Percentiles rank a stretch among this genome's conserved stretches.
Conservation (phyloP, 768 basidiomycete species). For the Mycena chlorophos region DNA sequence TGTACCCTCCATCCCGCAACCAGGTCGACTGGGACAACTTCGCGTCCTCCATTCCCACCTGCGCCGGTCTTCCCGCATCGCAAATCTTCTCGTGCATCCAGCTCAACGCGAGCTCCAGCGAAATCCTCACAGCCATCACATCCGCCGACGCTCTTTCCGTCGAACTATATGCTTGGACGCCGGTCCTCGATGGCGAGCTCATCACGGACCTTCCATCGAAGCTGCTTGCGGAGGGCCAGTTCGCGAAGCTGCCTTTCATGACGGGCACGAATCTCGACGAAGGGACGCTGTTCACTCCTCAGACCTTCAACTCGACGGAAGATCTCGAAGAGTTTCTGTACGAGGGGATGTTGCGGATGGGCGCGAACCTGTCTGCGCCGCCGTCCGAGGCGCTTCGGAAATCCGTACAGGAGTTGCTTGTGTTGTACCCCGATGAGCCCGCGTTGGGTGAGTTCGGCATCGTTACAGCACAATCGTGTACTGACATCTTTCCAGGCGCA, state of each 20-base stretch:
- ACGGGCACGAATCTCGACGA: conserved; percentile 46
- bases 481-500: background rate
- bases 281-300: conserved; percentile 35
- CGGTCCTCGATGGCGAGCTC: conserved; percentile 44
- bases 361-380: conserved; percentile 12
- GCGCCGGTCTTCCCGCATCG: conserved; percentile 24
- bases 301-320: conserved; percentile 25
- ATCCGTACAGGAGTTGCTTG: conserved; percentile 26
- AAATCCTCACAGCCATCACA: conserved; percentile 28
- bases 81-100: conserved; percentile 33
- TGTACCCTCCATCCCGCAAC: conserved; percentile 29
- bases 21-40: conserved; percentile 33
- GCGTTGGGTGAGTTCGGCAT: conserved; percentile 27
- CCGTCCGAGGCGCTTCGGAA: conserved; percentile 16
- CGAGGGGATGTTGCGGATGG: conserved; percentile 24
- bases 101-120: conserved; percentile 25
- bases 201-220: conserved; percentile 37
- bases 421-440: conserved; percentile 44
- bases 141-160: conserved; percentile 23
- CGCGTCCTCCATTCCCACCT: conserved; percentile 29
- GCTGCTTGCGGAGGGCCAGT: conserved; percentile 31
- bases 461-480: background rate
- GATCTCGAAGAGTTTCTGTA: conserved; percentile 22
- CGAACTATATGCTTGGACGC: conserved; percentile 32
- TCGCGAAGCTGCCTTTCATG: conserved; percentile 43